Percentiles rank a stretch among this genome's conserved stretches.
These are phyloP conservation scores for Lichtheimia ramosa DNA, from an alignment of 371 early-diverging fungal species.

Conservation along the genomic window DNA sequence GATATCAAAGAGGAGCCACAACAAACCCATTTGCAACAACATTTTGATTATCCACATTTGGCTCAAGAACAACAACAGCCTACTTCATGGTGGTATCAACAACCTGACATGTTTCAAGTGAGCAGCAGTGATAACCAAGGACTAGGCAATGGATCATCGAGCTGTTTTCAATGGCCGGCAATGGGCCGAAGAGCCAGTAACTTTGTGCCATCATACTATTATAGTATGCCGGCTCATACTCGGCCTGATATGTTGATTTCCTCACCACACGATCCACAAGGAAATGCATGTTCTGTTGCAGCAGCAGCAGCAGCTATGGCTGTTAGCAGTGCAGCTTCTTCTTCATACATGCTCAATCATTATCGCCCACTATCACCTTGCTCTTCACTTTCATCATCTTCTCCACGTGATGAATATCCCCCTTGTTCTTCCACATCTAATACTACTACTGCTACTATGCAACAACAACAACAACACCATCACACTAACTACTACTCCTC, in stretches of 20 bases:
- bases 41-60: neutral
- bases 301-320: conserved; percentile 21
- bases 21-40: neutral
- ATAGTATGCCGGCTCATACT: conserved; percentile 4
- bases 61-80: neutral
- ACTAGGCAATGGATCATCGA: neutral
- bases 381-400: neutral
- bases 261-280: neutral
- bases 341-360: neutral
- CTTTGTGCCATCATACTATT: neutral
- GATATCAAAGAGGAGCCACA: neutral
- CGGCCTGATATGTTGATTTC: conserved; percentile 2
- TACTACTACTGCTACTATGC: too few species aligned
- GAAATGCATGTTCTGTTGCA: conserved; percentile 2
- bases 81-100: neutral
- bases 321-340: conserved; percentile 18
- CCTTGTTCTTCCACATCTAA: too few species aligned
- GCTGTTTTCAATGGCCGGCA: neutral
- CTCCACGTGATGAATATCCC: neutral
- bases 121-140: neutral
- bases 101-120: neutral
- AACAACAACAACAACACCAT: too few species aligned
- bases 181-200: neutral
- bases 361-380: neutral
- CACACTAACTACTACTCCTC: neutral